Evolutionary conservation across 129 eudicot genomes (phyloP), one percentile per base, ranked within the genome.

Genomic region (Silybum marianum): DNA sequence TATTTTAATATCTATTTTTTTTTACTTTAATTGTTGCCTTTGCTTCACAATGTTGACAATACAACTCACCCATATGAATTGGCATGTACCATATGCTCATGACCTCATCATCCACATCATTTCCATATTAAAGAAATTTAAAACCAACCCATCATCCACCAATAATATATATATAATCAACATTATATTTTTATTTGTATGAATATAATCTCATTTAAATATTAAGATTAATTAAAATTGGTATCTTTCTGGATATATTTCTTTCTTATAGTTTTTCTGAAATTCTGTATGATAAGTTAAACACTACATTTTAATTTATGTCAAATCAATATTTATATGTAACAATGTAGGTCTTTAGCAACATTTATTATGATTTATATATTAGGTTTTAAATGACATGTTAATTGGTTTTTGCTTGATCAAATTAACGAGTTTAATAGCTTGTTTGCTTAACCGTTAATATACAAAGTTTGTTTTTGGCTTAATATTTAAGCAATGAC

Each of bases 41-140:
- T 74, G 65, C 82, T 75, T 83, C 78, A 75, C 40, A 76, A 34
- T 80, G 82, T 69, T 83, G 82, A 78, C 81, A 81, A 76, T 80
- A 71, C 79, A 83, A 72, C 86, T 83, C 86, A 70, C 82, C 86
- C 83, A 83, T 83, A 83, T 83, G 86, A 71, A 83, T 82, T 83
- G 83, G 69, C 79, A 83, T 78, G 86, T 78, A 83, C 83, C 86
- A 77, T 83, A 78, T 78, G 78, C 71, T 71, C 19, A 72, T 83
- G 75, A 83, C 86, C 79, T 83, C 86, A 83, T 78, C 79, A 39
- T 71, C 42, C 86, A 77, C 77, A 26, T 83, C 86, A 77, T 83
- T 39, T 71, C 63, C 74, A 77, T 71, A 32, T 70, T 83, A 77
- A 77, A 62, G 22, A 58, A 60, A 60, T 71, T 60, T 2, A 28